Evolutionary conservation across 306 rosid species (phyloP).

Genomic region (Vigna trinervia): DNA sequence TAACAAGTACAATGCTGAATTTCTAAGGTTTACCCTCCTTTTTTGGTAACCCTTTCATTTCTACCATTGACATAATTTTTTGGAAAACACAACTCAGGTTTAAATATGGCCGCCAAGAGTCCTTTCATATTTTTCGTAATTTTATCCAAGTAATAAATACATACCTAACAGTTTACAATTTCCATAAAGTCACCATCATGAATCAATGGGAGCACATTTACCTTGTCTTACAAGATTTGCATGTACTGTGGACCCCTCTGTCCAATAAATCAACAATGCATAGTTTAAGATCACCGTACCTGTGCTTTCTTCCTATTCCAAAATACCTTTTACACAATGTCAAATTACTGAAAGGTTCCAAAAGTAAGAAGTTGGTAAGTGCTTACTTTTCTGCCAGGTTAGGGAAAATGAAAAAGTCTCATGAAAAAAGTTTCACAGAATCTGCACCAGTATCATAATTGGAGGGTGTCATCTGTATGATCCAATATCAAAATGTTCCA

Average conservation of each 20-base stretch:
- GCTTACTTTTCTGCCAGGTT: constrained; percentile 48
- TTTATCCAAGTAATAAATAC: constrained; percentile 16
- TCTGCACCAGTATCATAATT: constrained; percentile 29
- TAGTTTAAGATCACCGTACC: constrained; percentile 3
- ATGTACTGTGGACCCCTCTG: constrained; percentile 2
- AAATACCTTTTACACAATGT: constrained; percentile 48
- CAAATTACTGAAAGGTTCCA: constrained; percentile 51
- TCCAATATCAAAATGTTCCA: constrained; percentile 46
- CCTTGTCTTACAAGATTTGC: background rate
- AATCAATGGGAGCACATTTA: background rate
- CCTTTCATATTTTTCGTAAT: background rate
- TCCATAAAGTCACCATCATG: constrained; percentile 3
- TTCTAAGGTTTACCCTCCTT: background rate
- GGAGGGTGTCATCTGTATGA: constrained; percentile 61
- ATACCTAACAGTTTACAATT: constrained; percentile 12
- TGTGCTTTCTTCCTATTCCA: constrained; percentile 40
- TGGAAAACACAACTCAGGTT: background rate
- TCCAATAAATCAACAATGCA: constrained; percentile 13
- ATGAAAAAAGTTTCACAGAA: background rate
- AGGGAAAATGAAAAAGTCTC: background rate
- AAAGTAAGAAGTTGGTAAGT: constrained; percentile 63
- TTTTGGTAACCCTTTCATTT: background rate
- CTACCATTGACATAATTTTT: background rate
- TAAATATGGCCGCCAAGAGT: background rate
- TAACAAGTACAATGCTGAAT: background rate